phyloP scores from a whole-genome alignment of 331 rosid species.

The Malus hybrid region DNA sequence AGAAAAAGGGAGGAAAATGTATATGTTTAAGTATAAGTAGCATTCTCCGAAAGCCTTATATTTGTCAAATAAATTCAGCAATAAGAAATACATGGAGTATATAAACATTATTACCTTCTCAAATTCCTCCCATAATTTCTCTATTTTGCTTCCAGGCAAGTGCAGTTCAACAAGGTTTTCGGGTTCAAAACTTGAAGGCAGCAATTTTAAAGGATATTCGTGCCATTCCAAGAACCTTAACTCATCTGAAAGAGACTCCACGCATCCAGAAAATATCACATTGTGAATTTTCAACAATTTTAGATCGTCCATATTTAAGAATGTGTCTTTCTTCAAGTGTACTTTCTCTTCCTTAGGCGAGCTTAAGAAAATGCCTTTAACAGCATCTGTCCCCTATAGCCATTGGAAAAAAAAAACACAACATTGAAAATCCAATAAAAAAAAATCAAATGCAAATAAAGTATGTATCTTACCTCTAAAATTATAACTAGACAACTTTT shows the following conservation, averaged over 20 bases:
- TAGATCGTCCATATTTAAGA: not conserved
- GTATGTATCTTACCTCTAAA: not conserved
- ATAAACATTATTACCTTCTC: not conserved
- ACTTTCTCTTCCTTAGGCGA: not conserved
- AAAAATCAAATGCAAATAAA: too few relatives aligned
- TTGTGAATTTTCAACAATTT: not conserved
- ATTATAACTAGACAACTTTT: not conserved
- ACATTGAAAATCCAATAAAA: too few relatives aligned
- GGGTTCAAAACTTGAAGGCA: conserved; percentile 4
- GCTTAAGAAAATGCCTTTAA: not conserved
- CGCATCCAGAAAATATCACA: not conserved
- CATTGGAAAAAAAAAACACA: not conserved
- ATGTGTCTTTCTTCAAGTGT: not conserved
- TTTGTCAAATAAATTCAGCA: not conserved
- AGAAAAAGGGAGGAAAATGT: not conserved
- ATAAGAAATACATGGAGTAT: not conserved
- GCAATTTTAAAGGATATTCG: conserved; percentile 3
- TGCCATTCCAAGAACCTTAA: conserved; percentile 3
- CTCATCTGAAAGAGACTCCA: not conserved
- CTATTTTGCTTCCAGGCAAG: conserved; percentile 7
- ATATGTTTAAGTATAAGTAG: too few relatives aligned
- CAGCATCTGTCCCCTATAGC: not conserved
- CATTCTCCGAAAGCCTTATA: too few relatives aligned
- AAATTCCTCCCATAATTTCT: conserved; percentile 9
- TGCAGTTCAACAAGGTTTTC: conserved; percentile 6